Percentiles rank a stretch among this genome's conserved stretches.
These are phyloP conservation scores for Emydomyces testavorans DNA, from an alignment of 2,329 filamentous ascomycete genomes.

Conservation along the genomic window DNA sequence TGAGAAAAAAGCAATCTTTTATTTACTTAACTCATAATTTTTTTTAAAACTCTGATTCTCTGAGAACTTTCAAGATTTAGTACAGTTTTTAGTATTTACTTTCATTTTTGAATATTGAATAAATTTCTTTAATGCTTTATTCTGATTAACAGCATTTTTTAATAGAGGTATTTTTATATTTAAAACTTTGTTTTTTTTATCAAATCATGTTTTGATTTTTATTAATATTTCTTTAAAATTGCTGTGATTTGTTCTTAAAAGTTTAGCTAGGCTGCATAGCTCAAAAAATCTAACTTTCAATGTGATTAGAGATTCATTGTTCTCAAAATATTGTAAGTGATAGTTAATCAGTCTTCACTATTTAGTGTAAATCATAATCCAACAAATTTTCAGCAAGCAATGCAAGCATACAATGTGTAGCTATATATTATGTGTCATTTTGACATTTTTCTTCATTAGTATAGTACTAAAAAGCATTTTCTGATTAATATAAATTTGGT, in stretches of 20 bases:
- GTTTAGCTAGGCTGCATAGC: neutral
- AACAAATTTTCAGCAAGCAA: neutral
- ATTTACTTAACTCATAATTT: no score
- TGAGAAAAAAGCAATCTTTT: no score
- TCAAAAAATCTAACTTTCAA: slow-evolving; percentile 6
- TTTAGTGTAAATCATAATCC: neutral
- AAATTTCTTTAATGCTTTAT: neutral
- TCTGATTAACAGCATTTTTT: neutral
- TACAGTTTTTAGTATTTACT: neutral
- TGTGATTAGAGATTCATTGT: neutral
- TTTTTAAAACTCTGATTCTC: no score
- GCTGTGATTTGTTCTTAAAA: neutral
- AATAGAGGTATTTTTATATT: slow-evolving; percentile 6
- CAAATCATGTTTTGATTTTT: neutral
- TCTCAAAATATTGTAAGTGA: no score
- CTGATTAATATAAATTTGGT: neutral
- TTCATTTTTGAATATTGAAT: neutral
- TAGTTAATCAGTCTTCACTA: no score
- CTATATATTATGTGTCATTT: no score
- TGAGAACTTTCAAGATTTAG: neutral
- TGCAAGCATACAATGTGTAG: neutral
- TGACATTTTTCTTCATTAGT: neutral
- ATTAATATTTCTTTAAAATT: neutral
- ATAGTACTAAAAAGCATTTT: neutral
- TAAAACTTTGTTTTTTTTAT: neutral